Conservation (phyloP, 164 flowering plant species). For the Liriodendron chinense region DNA sequence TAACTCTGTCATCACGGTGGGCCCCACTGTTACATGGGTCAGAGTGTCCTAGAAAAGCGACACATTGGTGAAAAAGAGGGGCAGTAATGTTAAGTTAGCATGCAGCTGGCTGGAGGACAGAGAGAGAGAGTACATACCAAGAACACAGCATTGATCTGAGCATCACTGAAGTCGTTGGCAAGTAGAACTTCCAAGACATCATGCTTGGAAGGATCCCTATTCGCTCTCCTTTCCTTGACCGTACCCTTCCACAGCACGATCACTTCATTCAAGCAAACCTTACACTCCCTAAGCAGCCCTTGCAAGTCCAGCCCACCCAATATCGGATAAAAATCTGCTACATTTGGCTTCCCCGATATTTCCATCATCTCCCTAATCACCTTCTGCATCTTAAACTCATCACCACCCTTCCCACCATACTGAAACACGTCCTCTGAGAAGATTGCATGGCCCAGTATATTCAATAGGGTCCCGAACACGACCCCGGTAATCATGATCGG, state of each 20-base stretch:
- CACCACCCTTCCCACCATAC: constrained; percentile 11
- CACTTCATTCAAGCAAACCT: constrained; percentile 1
- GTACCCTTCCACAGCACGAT: constrained; percentile 23
- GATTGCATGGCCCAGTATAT: constrained; percentile 21
- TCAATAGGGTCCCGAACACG: constrained; percentile 20
- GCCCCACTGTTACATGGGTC: no score
- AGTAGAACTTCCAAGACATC: constrained; percentile 36
- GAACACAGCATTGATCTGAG: constrained; percentile 28
- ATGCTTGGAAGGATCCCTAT: background rate
- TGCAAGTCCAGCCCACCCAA: constrained; percentile 29
- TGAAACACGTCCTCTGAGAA: constrained; percentile 25
- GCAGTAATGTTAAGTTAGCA: no score
- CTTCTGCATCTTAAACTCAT: constrained; percentile 15
- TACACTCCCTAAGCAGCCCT: constrained; percentile 18
- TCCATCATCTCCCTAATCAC: constrained; percentile 13
- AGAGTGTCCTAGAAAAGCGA: no score
- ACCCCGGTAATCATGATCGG: constrained; percentile 22
- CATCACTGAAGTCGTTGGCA: constrained; percentile 16
- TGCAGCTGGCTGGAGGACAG: no score
- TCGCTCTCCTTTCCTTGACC: constrained; percentile 30
- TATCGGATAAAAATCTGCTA: constrained; percentile 32
- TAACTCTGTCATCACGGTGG: no score
- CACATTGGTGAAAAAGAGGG: no score
- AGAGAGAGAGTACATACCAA: constrained; percentile 12
- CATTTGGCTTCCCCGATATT: constrained; percentile 20